Conservation (phyloP, 106 monocot genomes). For the Acorus calamus region DNA sequence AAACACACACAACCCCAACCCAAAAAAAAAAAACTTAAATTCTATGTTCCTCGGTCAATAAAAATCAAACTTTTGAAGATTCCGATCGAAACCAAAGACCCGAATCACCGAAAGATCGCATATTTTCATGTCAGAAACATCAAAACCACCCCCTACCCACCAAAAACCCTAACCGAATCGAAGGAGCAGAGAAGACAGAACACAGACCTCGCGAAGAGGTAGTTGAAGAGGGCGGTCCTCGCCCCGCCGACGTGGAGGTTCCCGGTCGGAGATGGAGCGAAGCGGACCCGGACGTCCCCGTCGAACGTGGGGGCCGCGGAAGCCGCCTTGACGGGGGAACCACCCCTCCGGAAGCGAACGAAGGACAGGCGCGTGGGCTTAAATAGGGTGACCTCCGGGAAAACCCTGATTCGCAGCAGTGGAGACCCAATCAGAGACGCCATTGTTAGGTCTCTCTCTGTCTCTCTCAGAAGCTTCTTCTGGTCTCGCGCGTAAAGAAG, state of each 20-base stretch:
- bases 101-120: too few species aligned
- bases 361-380: constrained; percentile 7
- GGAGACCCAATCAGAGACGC: constrained; percentile 28
- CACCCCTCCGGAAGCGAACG: constrained; percentile 17
- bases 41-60: too few species aligned
- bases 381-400: constrained; percentile 19
- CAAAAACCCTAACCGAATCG: neutral
- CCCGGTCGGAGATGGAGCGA: constrained; percentile 72
- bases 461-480: too few species aligned
- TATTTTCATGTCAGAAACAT: too few species aligned
- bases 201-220: constrained; percentile 56
- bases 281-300: constrained; percentile 60
- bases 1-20: too few species aligned
- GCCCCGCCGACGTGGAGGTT: constrained; percentile 75
- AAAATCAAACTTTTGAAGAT: too few species aligned
- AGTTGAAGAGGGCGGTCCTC: constrained; percentile 67
- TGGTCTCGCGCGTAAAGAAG: too few species aligned
- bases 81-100: too few species aligned
- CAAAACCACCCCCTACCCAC: too few species aligned
- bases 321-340: constrained; percentile 16
- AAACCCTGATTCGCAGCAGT: constrained; percentile 27
- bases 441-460: constrained; percentile 8
- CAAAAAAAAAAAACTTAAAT: too few species aligned
- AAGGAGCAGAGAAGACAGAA: neutral
- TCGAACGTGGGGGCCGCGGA: constrained; percentile 11